Evolutionary conservation across 208 protist species (phyloP).

Genomic region (Blechomonas ayalai): DNA sequence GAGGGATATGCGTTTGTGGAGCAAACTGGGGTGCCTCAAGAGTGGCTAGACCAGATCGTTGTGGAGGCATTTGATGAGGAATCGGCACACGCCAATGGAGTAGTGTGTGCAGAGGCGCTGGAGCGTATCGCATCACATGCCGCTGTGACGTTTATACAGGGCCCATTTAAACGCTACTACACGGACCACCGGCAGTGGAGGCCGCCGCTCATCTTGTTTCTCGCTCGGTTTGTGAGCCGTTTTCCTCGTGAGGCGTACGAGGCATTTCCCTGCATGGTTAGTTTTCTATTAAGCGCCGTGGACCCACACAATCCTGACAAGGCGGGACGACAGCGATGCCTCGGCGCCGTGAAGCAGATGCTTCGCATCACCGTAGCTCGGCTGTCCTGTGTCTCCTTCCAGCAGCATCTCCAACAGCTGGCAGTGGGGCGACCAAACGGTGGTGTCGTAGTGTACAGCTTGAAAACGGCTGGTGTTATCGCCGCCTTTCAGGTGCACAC

Average conservation of each 20-base stretch:
- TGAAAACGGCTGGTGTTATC: constrained; percentile 48
- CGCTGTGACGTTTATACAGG: constrained; percentile 13
- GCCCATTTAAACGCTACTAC: constrained; percentile 11
- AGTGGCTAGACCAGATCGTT: no score
- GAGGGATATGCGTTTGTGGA: no score
- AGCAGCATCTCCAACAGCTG: constrained; percentile 56
- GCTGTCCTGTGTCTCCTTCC: constrained; percentile 72
- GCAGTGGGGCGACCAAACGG: constrained; percentile 57
- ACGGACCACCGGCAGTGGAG: constrained; percentile 9
- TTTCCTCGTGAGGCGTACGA: constrained; percentile 13
- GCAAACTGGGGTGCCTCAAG: no score
- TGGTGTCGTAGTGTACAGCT: constrained; percentile 51
- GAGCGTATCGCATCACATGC: constrained; percentile 23
- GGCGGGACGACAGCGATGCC: constrained; percentile 23
- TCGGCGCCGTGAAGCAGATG: constrained; percentile 32
- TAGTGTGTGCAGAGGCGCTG: constrained; percentile 16
- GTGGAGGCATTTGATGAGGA: no score
- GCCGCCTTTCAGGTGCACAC: constrained; percentile 50
- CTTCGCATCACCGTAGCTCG: constrained; percentile 23
- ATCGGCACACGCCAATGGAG: no score
- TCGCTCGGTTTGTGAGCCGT: constrained; percentile 18
- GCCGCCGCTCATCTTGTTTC: constrained; percentile 23
- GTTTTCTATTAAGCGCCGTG: constrained; percentile 20
- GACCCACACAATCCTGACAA: constrained; percentile 30
- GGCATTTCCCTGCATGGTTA: constrained; percentile 10